A percentile compares a stretch with the other conserved stretches of the same genome.
Conservation (phyloP, 2,329 filamentous ascomycete species). For the Talaromyces verruculosus region DNA sequence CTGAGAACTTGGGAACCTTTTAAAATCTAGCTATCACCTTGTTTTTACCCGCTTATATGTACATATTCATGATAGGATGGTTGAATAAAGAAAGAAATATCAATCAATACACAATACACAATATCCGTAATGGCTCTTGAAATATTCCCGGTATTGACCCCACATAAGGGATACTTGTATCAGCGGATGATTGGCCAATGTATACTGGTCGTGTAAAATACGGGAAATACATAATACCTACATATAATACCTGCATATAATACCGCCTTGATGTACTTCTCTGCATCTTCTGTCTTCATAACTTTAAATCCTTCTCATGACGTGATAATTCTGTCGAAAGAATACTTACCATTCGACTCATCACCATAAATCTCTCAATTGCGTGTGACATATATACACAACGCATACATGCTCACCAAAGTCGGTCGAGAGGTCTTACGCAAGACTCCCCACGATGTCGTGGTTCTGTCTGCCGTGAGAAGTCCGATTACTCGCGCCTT, state of each 20-base stretch:
- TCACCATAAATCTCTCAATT: neutral
- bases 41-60: neutral
- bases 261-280: neutral
- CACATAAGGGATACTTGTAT: neutral
- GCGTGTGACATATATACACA: neutral
- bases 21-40: neutral
- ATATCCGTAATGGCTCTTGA: neutral
- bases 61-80: conserved; percentile 10
- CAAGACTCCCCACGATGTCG: conserved; percentile 88
- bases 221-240: neutral
- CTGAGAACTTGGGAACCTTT: conserved; percentile 57
- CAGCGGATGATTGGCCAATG: neutral
- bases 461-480: conserved; percentile 85
- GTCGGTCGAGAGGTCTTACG: conserved; percentile 20
- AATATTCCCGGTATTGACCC: neutral
- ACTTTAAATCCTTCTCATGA: neutral
- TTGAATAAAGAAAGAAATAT: neutral
- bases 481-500: conserved; percentile 80
- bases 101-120: neutral
- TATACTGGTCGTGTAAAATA: neutral
- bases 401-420: conserved; percentile 19
- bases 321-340: neutral
- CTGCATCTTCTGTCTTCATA: neutral
- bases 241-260: neutral
- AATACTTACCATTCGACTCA: neutral